phyloP scores from a whole-genome alignment of 106 monocot genomes.

The Cymbidium sinense region DNA sequence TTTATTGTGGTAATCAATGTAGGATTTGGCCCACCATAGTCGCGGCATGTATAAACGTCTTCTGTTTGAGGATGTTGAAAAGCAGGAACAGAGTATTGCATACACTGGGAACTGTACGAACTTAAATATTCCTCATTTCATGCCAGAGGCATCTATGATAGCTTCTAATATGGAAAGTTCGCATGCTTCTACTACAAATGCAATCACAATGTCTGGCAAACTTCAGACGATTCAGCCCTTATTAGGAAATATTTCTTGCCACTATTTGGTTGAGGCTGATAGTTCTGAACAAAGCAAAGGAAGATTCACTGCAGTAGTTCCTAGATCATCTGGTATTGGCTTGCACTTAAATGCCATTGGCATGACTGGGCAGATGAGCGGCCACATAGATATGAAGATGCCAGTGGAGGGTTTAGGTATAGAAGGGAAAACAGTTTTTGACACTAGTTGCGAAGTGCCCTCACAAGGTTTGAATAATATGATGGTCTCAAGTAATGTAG shows the following conservation, averaged over 20 bases:
- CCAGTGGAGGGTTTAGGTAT: slow-evolving; percentile 7
- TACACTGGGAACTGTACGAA: background rate
- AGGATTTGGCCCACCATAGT: slow-evolving; percentile 38
- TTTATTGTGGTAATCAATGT: slow-evolving; percentile 17
- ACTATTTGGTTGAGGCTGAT: slow-evolving; percentile 10
- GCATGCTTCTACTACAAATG: slow-evolving; percentile 20
- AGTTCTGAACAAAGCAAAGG: slow-evolving; percentile 6
- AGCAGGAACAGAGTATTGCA: background rate
- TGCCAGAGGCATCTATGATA: slow-evolving; percentile 8
- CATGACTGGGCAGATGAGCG: slow-evolving; percentile 12
- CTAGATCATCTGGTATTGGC: slow-evolving; percentile 48
- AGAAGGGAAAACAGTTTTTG: slow-evolving; percentile 4
- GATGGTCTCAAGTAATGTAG: background rate
- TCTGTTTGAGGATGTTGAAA: slow-evolving; percentile 41
- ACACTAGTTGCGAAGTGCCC: slow-evolving; percentile 2
- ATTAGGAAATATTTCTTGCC: slow-evolving; percentile 6
- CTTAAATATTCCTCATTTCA: slow-evolving; percentile 9
- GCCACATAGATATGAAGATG: slow-evolving; percentile 11
- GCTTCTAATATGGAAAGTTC: slow-evolving; percentile 8
- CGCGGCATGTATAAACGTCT: slow-evolving; percentile 57
- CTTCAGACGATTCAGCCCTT: slow-evolving; percentile 1
- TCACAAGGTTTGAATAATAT: slow-evolving; percentile 7
- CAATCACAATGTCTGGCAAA: slow-evolving; percentile 5
- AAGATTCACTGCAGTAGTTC: slow-evolving; percentile 11
- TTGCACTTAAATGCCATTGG: slow-evolving; percentile 55